These are phyloP conservation scores for Hansenula sp. DNA, from an alignment of 1,139 yeast species.

Conservation along the genomic window DNA sequence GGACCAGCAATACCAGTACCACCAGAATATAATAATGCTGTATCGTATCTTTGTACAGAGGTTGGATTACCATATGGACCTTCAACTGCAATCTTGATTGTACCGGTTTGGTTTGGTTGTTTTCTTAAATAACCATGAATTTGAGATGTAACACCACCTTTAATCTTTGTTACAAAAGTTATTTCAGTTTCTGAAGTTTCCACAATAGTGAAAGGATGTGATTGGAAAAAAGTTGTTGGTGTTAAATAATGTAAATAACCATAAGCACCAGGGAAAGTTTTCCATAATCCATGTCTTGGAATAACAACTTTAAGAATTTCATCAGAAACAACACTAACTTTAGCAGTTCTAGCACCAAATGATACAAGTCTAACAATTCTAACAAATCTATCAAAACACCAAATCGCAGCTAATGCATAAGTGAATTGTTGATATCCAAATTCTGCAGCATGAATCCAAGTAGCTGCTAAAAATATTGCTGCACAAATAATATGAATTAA, in stretches of 20 bases:
- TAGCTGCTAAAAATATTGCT: conserved; percentile 44
- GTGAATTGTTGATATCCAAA: conserved; percentile 27
- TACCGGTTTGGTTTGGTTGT: conserved; percentile 15
- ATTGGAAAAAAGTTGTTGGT: conserved; percentile 44
- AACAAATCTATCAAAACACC: conserved; percentile 32
- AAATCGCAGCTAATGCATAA: conserved; percentile 25
- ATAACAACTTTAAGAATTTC: conserved; percentile 35
- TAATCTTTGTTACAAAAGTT: conserved; percentile 38
- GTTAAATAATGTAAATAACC: conserved; percentile 35
- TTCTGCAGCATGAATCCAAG: conserved; percentile 47
- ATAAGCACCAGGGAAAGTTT: conserved; percentile 32
- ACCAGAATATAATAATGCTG: conserved; percentile 52
- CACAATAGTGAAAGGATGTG: conserved; percentile 48
- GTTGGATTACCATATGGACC: conserved; percentile 57
- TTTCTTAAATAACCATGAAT: conserved; percentile 25
- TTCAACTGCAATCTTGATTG: conserved; percentile 39
- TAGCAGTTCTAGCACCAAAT: conserved; percentile 33
- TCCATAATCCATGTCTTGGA: conserved; percentile 25
- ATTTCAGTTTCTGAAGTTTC: conserved; percentile 30
- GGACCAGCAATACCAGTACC: conserved; percentile 71
- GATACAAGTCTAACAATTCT: conserved; percentile 26
- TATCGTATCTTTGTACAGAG: conserved; percentile 50
- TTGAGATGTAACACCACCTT: conserved; percentile 41
- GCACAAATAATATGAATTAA: conserved; percentile 52
- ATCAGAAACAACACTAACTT: conserved; percentile 44